phyloP scores from a whole-genome alignment of 78 protist genomes.

The Capsaspora owczarzaki region DNA sequence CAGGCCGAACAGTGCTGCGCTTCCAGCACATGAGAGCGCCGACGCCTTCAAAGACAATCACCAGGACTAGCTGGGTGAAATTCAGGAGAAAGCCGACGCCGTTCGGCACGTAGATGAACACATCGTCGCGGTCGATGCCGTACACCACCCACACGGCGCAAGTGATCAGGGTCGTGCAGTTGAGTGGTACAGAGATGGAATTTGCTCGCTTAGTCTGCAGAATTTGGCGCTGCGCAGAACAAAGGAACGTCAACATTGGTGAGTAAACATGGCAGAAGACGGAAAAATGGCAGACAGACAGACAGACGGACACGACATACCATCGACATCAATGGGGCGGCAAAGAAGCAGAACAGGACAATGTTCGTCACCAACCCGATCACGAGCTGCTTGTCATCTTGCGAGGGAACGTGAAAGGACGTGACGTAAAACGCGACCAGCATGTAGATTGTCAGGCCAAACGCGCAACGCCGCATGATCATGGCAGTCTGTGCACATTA shows the following conservation, averaged over 20 bases:
- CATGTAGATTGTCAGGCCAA: no score
- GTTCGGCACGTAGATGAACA: slow-evolving; percentile 1
- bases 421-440: no score
- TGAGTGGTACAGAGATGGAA: not conserved
- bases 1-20: no score
- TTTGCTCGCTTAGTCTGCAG: not conserved
- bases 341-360: not conserved
- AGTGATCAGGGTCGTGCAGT: not conserved
- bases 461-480: no score
- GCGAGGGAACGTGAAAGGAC: not conserved
- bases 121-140: not conserved
- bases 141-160: not conserved
- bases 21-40: no score
- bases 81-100: no score
- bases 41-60: no score
- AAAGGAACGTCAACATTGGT: not conserved
- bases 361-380: not conserved
- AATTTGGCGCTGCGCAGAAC: not conserved
- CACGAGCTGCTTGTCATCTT: not conserved
- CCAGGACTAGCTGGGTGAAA: no score
- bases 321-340: not conserved
- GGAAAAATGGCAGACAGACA: not conserved
- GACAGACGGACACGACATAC: not conserved
- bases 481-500: no score
- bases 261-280: not conserved